Evolutionary conservation across 352 stramenopile genomes (phyloP).

Genomic region (Phytophthora fragariaefolia): DNA sequence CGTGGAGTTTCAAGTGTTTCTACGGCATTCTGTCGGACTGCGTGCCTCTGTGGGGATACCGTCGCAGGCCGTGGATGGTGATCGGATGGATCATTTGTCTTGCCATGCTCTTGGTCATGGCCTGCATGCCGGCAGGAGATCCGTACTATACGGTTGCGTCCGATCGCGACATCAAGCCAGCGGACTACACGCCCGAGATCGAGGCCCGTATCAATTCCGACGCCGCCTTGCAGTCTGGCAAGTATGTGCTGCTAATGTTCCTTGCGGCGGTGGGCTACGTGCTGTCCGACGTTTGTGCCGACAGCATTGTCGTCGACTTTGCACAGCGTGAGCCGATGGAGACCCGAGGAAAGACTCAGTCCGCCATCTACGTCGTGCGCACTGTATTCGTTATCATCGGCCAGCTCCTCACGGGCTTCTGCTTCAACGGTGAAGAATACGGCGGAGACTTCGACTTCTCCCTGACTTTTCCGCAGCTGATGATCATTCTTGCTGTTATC

Average conservation of each 20-base stretch:
- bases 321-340: conserved; percentile 46
- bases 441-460: too few relatives aligned
- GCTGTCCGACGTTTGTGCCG: conserved; percentile 34
- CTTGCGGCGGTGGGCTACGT: conserved; percentile 34
- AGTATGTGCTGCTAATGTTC: conserved; percentile 42
- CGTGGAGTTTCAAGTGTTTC: conserved; percentile 50
- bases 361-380: conserved; percentile 24
- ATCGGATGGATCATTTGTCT: conserved; percentile 43
- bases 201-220: conserved; percentile 26
- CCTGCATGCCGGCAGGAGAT: conserved; percentile 23
- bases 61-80: conserved; percentile 32
- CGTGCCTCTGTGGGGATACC: conserved; percentile 26
- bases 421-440: background rate
- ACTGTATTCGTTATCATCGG: conserved; percentile 25
- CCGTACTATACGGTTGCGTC: conserved; percentile 37
- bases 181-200: conserved; percentile 32
- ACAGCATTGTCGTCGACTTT: conserved; percentile 46
- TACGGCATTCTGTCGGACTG: conserved; percentile 36
- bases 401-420: background rate
- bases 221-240: conserved; percentile 16
- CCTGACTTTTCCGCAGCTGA: conserved; percentile 37
- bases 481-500: conserved; percentile 32
- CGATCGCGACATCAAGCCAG: conserved; percentile 30
- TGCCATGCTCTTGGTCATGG: conserved; percentile 40
- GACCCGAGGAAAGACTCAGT: conserved; percentile 46